Conservation (phyloP, 2,329 filamentous ascomycete species). For the Curvularia lunata region DNA sequence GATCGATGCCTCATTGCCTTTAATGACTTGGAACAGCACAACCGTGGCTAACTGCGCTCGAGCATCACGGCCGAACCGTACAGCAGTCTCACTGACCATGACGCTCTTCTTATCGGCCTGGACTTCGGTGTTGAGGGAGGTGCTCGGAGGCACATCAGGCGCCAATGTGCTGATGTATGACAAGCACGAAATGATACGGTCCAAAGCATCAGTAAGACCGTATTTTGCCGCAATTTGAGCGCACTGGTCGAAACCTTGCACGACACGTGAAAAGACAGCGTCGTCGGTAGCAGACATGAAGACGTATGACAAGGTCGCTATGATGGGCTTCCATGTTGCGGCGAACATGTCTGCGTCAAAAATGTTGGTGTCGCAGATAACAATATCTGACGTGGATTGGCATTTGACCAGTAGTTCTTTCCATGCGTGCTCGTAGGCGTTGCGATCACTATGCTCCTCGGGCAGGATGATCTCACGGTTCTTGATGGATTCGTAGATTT, state of each 20-base stretch:
- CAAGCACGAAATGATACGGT: constrained; percentile 89
- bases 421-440: constrained; percentile 98
- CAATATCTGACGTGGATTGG: constrained; percentile 73
- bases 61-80: constrained; percentile 92
- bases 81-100: constrained; percentile 98
- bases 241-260: constrained; percentile 95
- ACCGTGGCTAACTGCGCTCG: constrained; percentile 92
- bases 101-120: constrained; percentile 90
- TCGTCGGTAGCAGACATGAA: constrained; percentile 99
- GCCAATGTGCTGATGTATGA: constrained; percentile 89
- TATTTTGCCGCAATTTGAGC: constrained; percentile 90
- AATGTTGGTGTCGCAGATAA: constrained; percentile 86
- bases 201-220: constrained; percentile 81
- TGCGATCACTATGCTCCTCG: constrained; percentile 95
- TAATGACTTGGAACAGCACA: constrained; percentile 91
- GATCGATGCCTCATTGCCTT: constrained; percentile 80
- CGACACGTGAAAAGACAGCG: constrained; percentile 89
- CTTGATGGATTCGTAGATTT: constrained; percentile 90
- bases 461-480: constrained; percentile 94
- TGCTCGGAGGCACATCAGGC: constrained; percentile 77
- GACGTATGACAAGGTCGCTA: constrained; percentile 94
- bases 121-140: constrained; percentile 90
- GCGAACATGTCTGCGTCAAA: constrained; percentile 98
- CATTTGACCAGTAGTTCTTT: constrained; percentile 90
- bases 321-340: constrained; percentile 91